These are phyloP conservation scores for Gaeumannomyces tritici DNA, from an alignment of 2,329 filamentous ascomycete species.

Conservation along the genomic window DNA sequence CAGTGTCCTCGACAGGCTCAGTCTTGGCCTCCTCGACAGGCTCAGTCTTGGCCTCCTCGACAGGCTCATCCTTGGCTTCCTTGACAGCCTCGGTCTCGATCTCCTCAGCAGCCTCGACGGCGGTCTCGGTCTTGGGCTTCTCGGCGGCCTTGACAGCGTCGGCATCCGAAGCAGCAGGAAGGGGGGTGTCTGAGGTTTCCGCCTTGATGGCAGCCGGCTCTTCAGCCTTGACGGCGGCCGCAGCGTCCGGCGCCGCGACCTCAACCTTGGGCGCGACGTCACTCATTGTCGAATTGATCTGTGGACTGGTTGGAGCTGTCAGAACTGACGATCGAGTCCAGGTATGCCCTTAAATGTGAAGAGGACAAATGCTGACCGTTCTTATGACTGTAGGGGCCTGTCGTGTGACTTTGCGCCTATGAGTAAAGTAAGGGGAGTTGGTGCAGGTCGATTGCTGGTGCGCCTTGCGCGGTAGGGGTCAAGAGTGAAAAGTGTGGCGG, in stretches of 20 bases:
- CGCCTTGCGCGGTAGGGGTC: background rate
- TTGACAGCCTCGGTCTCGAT: conserved; percentile 9
- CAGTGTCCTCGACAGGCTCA: conserved; percentile 9
- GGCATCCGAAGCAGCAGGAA: background rate
- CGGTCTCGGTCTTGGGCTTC: conserved; percentile 16
- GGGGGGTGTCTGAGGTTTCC: conserved; percentile 1
- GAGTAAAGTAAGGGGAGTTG: background rate
- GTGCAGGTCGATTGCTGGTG: background rate
- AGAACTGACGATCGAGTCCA: background rate
- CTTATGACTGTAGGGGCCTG: background rate
- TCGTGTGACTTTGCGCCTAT: background rate
- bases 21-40: conserved; percentile 13
- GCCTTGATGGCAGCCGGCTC: conserved; percentile 1
- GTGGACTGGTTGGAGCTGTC: background rate
- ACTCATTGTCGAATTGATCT: background rate
- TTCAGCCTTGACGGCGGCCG: background rate
- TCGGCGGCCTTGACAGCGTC: conserved; percentile 11
- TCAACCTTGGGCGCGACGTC: conserved; percentile 4
- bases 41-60: conserved; percentile 14
- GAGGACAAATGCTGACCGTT: background rate
- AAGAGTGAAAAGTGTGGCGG: background rate
- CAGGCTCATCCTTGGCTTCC: conserved; percentile 13
- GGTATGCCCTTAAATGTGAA: background rate
- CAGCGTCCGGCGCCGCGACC: conserved; percentile 6
- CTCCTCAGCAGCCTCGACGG: conserved; percentile 19